Conservation (phyloP, 129 eudicot genomes). For the Tanacetum coccineum region DNA sequence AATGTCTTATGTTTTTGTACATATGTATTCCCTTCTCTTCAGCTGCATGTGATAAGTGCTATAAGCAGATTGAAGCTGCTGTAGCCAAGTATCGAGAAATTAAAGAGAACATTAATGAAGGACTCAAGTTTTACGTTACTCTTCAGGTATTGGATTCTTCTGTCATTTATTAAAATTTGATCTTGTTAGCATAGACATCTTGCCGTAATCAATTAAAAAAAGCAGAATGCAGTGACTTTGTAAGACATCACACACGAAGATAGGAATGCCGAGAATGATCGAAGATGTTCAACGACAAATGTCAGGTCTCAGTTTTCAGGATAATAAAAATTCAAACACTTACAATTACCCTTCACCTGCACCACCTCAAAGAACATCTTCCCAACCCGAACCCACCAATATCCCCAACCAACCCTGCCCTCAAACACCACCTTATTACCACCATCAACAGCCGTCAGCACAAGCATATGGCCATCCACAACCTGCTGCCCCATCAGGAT, state of each 20-base stretch:
- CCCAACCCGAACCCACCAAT: constrained; percentile 38
- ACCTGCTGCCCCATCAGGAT: constrained; percentile 35
- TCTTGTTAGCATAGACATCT: not conserved
- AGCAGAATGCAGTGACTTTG: constrained; percentile 94
- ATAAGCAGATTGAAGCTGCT: constrained; percentile 97
- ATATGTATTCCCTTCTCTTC: constrained; percentile 4
- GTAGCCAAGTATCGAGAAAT: constrained; percentile 84
- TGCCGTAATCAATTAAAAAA: constrained; percentile 9
- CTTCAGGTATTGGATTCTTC: constrained; percentile 66
- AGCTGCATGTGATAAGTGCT: constrained; percentile 82
- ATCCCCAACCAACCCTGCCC: constrained; percentile 40
- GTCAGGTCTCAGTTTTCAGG: constrained; percentile 90
- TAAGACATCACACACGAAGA: constrained; percentile 91
- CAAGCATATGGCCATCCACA: constrained; percentile 45
- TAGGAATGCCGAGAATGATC: constrained; percentile 93
- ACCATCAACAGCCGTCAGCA: constrained; percentile 50
- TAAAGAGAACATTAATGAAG: constrained; percentile 88
- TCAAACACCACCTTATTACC: constrained; percentile 52
- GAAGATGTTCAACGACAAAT: constrained; percentile 85
- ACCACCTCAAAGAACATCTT: constrained; percentile 50
- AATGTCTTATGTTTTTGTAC: not conserved
- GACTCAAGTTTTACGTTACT: constrained; percentile 94
- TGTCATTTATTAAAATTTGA: not conserved
- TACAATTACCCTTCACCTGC: constrained; percentile 55
- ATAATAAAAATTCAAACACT: constrained; percentile 38